Evolutionary conservation across 306 rosid species (phyloP), one percentile per base, ranked within the genome.

Genomic region (Purshia tridentata): DNA sequence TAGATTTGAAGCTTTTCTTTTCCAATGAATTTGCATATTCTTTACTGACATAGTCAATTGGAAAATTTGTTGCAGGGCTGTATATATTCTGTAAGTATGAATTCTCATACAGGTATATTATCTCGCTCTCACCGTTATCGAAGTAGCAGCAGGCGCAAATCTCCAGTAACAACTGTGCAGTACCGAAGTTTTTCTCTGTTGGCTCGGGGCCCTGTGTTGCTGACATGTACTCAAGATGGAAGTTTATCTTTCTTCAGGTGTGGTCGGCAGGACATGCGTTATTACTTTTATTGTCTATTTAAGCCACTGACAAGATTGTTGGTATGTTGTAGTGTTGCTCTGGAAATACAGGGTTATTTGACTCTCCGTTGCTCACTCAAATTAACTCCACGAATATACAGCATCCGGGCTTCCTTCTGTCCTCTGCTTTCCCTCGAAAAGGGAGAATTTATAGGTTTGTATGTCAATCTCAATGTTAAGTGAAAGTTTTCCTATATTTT

Each of bases 341-440:
- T 88, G 88, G 98, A 93, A 86, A 75, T 89, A 74, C 77, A 88
- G 78, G 98, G 98, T 63, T 93, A 93, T 83, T 89, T 93, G 88
- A 91, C 98, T 71, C 94, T 93, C 65, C 91, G 98, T 14, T 93
- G 98, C 91, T 86, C 98, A 0, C 92, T 93, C 75, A 88, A 93
- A 81, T 83, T 93, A 76, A 82, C 89, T 73, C 92, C 98, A 3
- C 91, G 97, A 9, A 78, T 88, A 76, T 96, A 91, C 88, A 89
- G 86, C 79, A 86, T 93, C 65, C 94, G 82, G 77, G 98, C 94
- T 82, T 89, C 98, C 48, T 93, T 93, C 75, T 91, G 97, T 41
- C 98, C 98, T 59, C 84, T 93, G 74, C 98, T 93, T 77, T 93
- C 98, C 70, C 96, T 91, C 39, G 96, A 93, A 81, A 93, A 93